phyloP scores from a whole-genome alignment of 495 filamentous ascomycete species.

The Massariosphaeria phaeospora region DNA sequence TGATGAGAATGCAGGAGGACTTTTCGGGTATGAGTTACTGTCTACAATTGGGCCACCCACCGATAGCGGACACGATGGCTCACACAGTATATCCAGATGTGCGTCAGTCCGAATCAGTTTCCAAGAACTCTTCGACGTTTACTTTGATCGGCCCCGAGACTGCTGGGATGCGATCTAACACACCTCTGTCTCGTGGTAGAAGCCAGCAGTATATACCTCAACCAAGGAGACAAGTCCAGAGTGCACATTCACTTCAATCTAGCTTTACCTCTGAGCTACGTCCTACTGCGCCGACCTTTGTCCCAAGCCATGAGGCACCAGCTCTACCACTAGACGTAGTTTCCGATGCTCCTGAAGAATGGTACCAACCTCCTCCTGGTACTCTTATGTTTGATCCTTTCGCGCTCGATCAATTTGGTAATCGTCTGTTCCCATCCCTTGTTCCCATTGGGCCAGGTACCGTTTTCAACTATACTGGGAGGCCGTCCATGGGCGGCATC shows the following conservation, averaged over 20 bases:
- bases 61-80: slow-evolving; percentile 6
- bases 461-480: neutral
- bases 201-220: neutral
- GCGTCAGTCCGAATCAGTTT: neutral
- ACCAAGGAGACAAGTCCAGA: neutral
- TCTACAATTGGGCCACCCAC: neutral
- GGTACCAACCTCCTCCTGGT: neutral
- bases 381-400: neutral
- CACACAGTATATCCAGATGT: slow-evolving; percentile 1
- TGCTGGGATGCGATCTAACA: neutral
- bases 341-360: neutral
- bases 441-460: neutral
- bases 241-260: neutral
- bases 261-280: slow-evolving; percentile 9
- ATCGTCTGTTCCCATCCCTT: slow-evolving; percentile 6
- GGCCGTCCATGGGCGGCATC: no score
- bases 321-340: no score
- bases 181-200: slow-evolving; percentile 1
- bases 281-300: slow-evolving; percentile 22
- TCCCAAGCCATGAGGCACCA: slow-evolving; percentile 1
- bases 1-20: slow-evolving; percentile 5
- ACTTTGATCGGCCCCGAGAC: neutral
- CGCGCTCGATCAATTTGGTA: neutral
- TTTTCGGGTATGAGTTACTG: slow-evolving; percentile 5
- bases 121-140: neutral